Evolutionary conservation across 331 rosid species (phyloP).

Genomic region (Malus hybrid): DNA sequence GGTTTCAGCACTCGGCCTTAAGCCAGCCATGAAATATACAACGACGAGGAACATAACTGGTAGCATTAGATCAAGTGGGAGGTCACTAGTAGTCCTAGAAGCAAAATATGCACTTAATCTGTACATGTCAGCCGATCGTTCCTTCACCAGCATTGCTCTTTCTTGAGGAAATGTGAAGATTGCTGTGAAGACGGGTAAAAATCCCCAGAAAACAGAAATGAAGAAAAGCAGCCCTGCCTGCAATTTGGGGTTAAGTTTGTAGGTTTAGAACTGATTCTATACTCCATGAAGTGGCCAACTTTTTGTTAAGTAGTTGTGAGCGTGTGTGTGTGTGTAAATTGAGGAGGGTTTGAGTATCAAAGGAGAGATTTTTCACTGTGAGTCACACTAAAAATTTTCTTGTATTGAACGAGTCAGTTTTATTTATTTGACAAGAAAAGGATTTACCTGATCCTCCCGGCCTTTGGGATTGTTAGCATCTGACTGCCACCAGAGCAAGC

Average conservation of each 20-base stretch:
- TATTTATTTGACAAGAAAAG: constrained; percentile 9
- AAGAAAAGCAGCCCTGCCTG: constrained; percentile 96
- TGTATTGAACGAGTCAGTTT: not conserved
- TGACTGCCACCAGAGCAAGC: constrained; percentile 97
- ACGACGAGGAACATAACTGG: constrained; percentile 74
- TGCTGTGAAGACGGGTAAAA: constrained; percentile 92
- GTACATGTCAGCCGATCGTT: constrained; percentile 92
- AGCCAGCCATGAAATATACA: constrained; percentile 91
- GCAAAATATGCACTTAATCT: constrained; percentile 89
- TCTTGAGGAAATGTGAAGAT: constrained; percentile 98
- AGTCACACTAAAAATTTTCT: not conserved
- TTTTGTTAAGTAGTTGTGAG: not conserved
- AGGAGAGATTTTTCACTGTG: not conserved
- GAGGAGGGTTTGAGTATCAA: not conserved
- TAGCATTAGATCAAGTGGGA: constrained; percentile 78
- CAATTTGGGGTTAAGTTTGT: constrained; percentile 1
- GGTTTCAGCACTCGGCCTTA: constrained; percentile 45
- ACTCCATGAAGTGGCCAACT: not conserved
- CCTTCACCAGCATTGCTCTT: constrained; percentile 85
- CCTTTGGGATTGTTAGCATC: constrained; percentile 47
- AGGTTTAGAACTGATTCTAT: not conserved
- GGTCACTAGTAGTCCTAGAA: constrained; percentile 94
- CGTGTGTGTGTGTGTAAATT: too few species aligned
- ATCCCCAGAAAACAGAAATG: constrained; percentile 97
- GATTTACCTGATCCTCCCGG: constrained; percentile 82